Evolutionary conservation across 192 early-diverging fungal genomes (phyloP).

Genomic region (Coemansia brasiliensis): DNA sequence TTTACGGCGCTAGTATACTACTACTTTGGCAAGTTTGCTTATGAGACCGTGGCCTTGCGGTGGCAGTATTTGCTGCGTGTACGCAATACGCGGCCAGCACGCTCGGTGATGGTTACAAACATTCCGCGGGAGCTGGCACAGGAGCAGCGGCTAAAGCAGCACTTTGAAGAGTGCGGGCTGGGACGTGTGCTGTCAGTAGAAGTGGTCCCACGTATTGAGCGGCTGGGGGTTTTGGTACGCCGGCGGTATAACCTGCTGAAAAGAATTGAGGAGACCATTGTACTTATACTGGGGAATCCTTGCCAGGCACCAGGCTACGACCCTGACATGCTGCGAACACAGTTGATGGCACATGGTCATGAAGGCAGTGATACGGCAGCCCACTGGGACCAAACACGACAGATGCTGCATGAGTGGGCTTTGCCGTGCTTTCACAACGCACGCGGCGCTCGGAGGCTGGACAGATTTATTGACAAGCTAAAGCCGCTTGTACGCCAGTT

Average conservation of each 20-base stretch:
- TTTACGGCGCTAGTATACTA: slow-evolving; percentile 54
- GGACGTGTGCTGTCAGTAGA: slow-evolving; percentile 66
- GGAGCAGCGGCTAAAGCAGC: slow-evolving; percentile 57
- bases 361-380: neutral
- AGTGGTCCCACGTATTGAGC: slow-evolving; percentile 56
- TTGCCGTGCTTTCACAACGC: slow-evolving; percentile 13
- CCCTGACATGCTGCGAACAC: slow-evolving; percentile 42
- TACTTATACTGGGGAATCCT: slow-evolving; percentile 68
- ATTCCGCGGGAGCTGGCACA: slow-evolving; percentile 61
- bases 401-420: slow-evolving; percentile 32
- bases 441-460: slow-evolving; percentile 21
- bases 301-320: slow-evolving; percentile 64
- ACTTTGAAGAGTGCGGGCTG: slow-evolving; percentile 58
- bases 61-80: slow-evolving; percentile 56
- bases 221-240: slow-evolving; percentile 60
- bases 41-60: slow-evolving; percentile 50
- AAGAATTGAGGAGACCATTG: slow-evolving; percentile 58
- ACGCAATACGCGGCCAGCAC: slow-evolving; percentile 52
- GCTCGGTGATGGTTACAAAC: slow-evolving; percentile 69
- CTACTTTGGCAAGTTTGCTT: slow-evolving; percentile 50
- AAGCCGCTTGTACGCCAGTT: slow-evolving; percentile 57
- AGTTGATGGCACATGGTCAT: slow-evolving; percentile 18
- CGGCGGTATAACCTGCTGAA: slow-evolving; percentile 57
- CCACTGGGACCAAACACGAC: slow-evolving; percentile 6
- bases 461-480: slow-evolving; percentile 52